phyloP scores from a whole-genome alignment of 202 grass and related monocot genomes.

The Saccharum hybrid region DNA sequence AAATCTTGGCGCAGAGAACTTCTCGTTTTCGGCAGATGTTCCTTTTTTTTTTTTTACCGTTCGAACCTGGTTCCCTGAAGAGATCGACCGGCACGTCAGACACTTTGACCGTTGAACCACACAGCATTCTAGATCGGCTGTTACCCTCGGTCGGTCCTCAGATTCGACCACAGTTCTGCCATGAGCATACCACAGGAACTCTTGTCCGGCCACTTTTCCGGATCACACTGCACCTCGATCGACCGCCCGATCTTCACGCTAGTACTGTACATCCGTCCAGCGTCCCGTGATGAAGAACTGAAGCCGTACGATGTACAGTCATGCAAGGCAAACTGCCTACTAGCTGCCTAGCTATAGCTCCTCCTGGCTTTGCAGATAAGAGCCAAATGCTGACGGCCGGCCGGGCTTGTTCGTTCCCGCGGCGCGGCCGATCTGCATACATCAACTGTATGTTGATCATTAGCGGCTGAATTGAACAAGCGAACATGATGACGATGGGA shows the following conservation, averaged over 20 bases:
- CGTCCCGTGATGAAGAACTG: not conserved
- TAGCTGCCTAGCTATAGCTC: not conserved
- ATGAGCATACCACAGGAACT: not conserved
- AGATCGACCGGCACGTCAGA: not conserved
- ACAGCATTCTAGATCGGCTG: not conserved
- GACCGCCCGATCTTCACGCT: not conserved
- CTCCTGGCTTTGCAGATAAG: not conserved
- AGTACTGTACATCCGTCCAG: not conserved
- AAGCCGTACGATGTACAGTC: not conserved
- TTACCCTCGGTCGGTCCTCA: not conserved
- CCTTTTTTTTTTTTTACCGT: not conserved
- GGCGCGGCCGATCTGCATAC: not conserved
- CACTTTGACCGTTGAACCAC: slow-evolving; percentile 46
- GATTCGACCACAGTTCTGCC: slow-evolving; percentile 10
- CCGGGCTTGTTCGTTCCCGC: not conserved
- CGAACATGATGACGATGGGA: not conserved
- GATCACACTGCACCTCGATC: not conserved
- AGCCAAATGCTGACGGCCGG: not conserved
- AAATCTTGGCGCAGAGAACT: not conserved
- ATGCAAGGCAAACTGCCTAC: not conserved
- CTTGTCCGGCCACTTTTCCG: not conserved
- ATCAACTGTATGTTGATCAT: not conserved
- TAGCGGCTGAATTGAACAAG: not conserved
- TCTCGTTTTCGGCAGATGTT: not conserved
- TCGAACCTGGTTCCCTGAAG: slow-evolving; percentile 30